A percentile compares a stretch with the other conserved stretches of the same genome.
phyloP scores from a whole-genome alignment of 2,329 filamentous ascomycete genomes.

The Thermothelomyces thermophilus region DNA sequence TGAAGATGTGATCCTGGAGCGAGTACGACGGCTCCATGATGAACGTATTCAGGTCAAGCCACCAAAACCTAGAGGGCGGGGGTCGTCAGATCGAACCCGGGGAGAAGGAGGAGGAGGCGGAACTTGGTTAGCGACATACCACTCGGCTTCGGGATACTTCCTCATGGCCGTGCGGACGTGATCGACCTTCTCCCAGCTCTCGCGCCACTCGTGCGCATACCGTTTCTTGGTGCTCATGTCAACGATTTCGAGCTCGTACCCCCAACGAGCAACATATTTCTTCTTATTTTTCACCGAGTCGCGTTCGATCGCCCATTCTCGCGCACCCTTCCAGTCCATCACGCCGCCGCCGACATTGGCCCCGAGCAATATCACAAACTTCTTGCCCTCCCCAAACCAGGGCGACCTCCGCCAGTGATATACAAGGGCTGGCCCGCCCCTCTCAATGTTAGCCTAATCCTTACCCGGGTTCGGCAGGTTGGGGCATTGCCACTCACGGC shows the following conservation, averaged over 20 bases:
- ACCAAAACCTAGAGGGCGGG: constrained; percentile 80
- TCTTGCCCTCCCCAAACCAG: constrained; percentile 74
- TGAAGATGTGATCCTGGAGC: constrained; percentile 84
- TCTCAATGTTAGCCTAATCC: constrained; percentile 22
- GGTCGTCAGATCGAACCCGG: constrained; percentile 17
- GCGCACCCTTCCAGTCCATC: constrained; percentile 97
- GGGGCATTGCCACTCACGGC: constrained; percentile 54
- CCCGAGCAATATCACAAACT: constrained; percentile 86
- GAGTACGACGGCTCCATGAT: constrained; percentile 95
- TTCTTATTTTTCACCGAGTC: constrained; percentile 95
- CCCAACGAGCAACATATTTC: constrained; percentile 79
- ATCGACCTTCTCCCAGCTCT: constrained; percentile 99
- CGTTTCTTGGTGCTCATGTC: constrained; percentile 99
- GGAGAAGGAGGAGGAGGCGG: background rate
- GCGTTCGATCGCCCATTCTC: constrained; percentile 96
- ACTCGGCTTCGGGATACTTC: constrained; percentile 94
- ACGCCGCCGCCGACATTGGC: constrained; percentile 94
- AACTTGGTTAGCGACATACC: constrained; percentile 53
- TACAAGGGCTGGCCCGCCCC: constrained; percentile 46
- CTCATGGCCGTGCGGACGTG: constrained; percentile 80
- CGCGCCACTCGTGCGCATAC: constrained; percentile 97
- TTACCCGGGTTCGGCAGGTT: too few relatives aligned
- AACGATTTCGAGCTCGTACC: constrained; percentile 91
- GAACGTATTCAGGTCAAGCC: constrained; percentile 95
- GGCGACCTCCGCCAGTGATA: constrained; percentile 65